These are phyloP conservation scores for Vachellia pachyceras DNA, from an alignment of 306 rosid species.

Conservation along the genomic window DNA sequence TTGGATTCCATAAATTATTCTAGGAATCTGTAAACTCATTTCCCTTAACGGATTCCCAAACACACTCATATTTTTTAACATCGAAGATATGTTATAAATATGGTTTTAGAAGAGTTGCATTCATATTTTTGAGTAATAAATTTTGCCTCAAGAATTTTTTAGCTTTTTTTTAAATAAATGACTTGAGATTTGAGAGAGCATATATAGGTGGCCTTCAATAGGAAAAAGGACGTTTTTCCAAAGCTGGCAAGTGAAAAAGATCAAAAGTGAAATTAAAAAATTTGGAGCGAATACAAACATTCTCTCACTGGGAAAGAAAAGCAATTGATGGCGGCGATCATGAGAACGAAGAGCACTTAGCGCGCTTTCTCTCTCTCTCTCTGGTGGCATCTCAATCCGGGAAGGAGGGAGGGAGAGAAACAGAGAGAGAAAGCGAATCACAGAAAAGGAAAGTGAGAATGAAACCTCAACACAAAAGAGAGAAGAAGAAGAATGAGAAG, in stretches of 20 bases:
- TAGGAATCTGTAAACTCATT: too few species aligned
- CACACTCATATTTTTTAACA: too few species aligned
- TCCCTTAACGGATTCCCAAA: too few species aligned
- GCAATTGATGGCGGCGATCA: background rate
- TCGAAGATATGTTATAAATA: too few species aligned
- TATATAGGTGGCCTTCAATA: background rate
- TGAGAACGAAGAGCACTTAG: background rate
- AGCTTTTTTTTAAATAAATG: background rate
- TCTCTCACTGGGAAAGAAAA: background rate
- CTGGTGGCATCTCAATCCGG: background rate
- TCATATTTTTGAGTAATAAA: too few species aligned
- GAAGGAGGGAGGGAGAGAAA: constrained; percentile 26
- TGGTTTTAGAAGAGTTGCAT: too few species aligned
- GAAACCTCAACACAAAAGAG: background rate
- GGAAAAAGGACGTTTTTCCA: background rate
- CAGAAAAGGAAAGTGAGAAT: background rate
- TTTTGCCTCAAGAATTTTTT: too few species aligned
- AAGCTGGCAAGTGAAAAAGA: background rate
- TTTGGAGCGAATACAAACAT: background rate
- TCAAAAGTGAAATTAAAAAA: background rate
- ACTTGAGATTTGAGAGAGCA: background rate
- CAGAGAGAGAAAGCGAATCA: background rate
- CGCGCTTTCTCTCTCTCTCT: background rate
- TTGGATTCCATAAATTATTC: too few species aligned
- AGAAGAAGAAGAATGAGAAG: background rate